phyloP scores from a whole-genome alignment of 495 filamentous ascomycete species.

The Talaromyces borbonicus region DNA sequence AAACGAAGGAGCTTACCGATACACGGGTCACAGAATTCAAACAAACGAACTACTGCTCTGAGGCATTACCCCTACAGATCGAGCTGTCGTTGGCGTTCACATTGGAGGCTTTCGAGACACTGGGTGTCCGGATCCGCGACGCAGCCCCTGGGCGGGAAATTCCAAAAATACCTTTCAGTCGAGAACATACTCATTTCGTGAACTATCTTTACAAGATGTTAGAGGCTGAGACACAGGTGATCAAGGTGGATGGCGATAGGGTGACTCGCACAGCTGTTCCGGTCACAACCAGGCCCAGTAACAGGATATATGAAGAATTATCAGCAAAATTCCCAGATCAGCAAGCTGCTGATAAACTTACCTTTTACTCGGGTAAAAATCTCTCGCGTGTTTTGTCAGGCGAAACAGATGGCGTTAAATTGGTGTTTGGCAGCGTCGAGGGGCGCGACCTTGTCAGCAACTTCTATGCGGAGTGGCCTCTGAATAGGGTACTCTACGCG shows the following conservation, averaged over 20 bases:
- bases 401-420: constrained; percentile 32
- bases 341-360: constrained; percentile 26
- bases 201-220: constrained; percentile 22
- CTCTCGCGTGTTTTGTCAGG: constrained; percentile 34
- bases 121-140: constrained; percentile 5
- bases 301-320: constrained; percentile 26
- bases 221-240: constrained; percentile 23
- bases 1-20: constrained; percentile 27
- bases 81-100: constrained; percentile 14
- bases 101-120: constrained; percentile 11
- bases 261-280: constrained; percentile 38
- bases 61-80: constrained; percentile 11
- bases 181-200: constrained; percentile 20
- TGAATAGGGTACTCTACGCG: constrained; percentile 29
- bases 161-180: constrained; percentile 8
- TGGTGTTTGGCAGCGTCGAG: constrained; percentile 36
- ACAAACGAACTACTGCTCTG: constrained; percentile 21
- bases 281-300: constrained; percentile 29
- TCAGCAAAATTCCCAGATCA: constrained; percentile 27
- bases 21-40: constrained; percentile 25
- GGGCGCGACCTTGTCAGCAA: constrained; percentile 34
- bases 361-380: constrained; percentile 30
- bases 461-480: constrained; percentile 33
- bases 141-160: neutral
- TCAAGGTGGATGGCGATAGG: constrained; percentile 21